Percentiles rank a stretch among this genome's conserved stretches.
Evolutionary conservation across 116 monocot genomes (phyloP).

Genomic region (Papilionanthe hybrid): DNA sequence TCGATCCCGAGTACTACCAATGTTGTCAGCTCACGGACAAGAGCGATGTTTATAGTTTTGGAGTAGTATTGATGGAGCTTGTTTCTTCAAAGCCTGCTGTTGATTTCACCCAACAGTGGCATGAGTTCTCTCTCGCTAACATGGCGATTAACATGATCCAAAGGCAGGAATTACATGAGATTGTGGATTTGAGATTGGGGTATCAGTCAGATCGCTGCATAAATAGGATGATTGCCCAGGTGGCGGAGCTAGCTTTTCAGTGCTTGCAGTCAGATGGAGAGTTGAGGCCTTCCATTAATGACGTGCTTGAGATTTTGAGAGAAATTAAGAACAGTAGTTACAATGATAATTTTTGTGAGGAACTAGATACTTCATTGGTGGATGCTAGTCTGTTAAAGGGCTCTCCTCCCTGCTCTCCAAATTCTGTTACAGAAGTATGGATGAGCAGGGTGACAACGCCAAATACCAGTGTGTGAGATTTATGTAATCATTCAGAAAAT

Average conservation of each 20-base stretch:
- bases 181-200: slow-evolving; percentile 32
- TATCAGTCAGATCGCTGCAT: slow-evolving; percentile 12
- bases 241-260: slow-evolving; percentile 30
- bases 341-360: neutral
- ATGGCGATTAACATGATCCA: slow-evolving; percentile 41
- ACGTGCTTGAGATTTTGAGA: slow-evolving; percentile 25
- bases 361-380: neutral
- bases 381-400: slow-evolving; percentile 8
- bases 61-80: slow-evolving; percentile 37
- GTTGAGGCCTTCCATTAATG: slow-evolving; percentile 30
- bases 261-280: slow-evolving; percentile 31
- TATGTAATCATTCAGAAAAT: too few relatives aligned
- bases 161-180: slow-evolving; percentile 23
- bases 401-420: slow-evolving; percentile 21
- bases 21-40: slow-evolving; percentile 41
- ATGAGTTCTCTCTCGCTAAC: slow-evolving; percentile 33
- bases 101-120: slow-evolving; percentile 22
- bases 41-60: slow-evolving; percentile 51
- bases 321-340: neutral
- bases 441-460: slow-evolving; percentile 46
- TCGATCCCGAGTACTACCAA: slow-evolving; percentile 36
- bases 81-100: slow-evolving; percentile 43
- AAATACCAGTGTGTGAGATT: slow-evolving; percentile 27
- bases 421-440: slow-evolving; percentile 35
- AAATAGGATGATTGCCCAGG: slow-evolving; percentile 22